Evolutionary conservation across 2,329 filamentous ascomycete genomes (phyloP), one percentile per base, ranked within the genome.

Genomic region (Exophiala sideris): DNA sequence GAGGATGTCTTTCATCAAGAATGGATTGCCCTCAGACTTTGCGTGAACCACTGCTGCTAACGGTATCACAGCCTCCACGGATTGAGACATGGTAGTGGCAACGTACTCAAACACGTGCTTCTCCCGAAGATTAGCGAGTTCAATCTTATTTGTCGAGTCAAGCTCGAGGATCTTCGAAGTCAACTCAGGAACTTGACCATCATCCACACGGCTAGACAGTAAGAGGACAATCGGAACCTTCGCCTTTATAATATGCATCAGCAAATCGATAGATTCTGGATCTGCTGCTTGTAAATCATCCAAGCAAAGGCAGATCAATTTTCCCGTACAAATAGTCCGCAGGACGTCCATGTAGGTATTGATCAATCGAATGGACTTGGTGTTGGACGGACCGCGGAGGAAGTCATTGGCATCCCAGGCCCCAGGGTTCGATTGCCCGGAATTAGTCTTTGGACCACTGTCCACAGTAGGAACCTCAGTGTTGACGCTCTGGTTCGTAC

Each of bases 261-360:
- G 86, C 48, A 96, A 76, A 54, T 95, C 89, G 45, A 94, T 73
- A 11, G 88, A 94, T 69, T 96, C 92, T 21, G 87, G 83, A 66
- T 96, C 92, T 5, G 91, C 90, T 69, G 90, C 94, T 64, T 96
- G 91, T 32, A 96, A 74, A 69, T 96, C 92, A 65, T 96, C 92
- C 24, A 96, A 73, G 63, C 86, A 91, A 63, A 96, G 85, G 65
- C 89, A 95, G 50, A 96, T 91, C 64, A 96, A 85, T 64, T 91
- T 94, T 67, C 91, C 85, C 16, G 85, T 79, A 0, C 89, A 87
- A 51, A 97, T 85, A 39, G 95, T 82, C 48, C 89, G 83, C 47
- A 96, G 71, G 8, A 96, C 86, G 62, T 96, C 91, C 42, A 96
- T 75, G 63, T 95, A 92, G 1, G 89, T 91, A 66, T 91, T 92